A percentile compares a stretch with the other conserved stretches of the same genome.
phyloP scores from a whole-genome alignment of 2,329 filamentous ascomycete genomes.

The Capronia epimyces region DNA sequence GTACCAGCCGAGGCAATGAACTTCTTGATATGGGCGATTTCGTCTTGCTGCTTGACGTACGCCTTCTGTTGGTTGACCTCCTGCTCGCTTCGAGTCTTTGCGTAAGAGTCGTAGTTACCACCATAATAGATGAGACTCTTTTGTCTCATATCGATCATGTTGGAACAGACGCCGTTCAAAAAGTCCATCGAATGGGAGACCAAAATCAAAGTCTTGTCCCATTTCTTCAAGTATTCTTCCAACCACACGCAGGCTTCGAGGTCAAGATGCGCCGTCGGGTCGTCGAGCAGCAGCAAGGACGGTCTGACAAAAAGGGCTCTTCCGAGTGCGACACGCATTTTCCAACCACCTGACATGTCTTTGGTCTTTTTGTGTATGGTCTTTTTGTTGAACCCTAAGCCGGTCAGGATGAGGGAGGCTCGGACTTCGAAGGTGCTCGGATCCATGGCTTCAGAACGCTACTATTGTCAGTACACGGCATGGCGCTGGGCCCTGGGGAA shows the following conservation, averaged over 20 bases:
- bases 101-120: slow-evolving; percentile 98
- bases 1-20: slow-evolving; percentile 99
- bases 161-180: slow-evolving; percentile 96
- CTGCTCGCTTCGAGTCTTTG: slow-evolving; percentile 89
- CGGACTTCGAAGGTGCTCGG: slow-evolving; percentile 94
- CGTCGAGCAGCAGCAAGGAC: slow-evolving; percentile 88
- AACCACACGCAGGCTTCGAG: slow-evolving; percentile 99
- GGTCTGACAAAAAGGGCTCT: slow-evolving; percentile 99
- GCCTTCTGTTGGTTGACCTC: slow-evolving; percentile 99
- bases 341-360: slow-evolving; percentile 99
- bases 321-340: slow-evolving; percentile 96
- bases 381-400: slow-evolving; percentile 97
- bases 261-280: slow-evolving; percentile 98
- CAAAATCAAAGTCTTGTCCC: slow-evolving; percentile 92
- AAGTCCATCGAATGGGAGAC: slow-evolving; percentile 99
- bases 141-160: slow-evolving; percentile 96
- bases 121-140: slow-evolving; percentile 93
- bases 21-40: slow-evolving; percentile 99
- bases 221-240: slow-evolving; percentile 99
- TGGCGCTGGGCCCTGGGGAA: background rate
- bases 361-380: slow-evolving; percentile 99
- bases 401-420: slow-evolving; percentile 91
- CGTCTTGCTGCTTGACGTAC: slow-evolving; percentile 97
- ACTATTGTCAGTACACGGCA: slow-evolving; percentile 29
- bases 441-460: slow-evolving; percentile 99